Percentiles rank a stretch among this genome's conserved stretches.
Conservation (phyloP, 495 filamentous ascomycete genomes). For the Aspergillus ostianus region DNA sequence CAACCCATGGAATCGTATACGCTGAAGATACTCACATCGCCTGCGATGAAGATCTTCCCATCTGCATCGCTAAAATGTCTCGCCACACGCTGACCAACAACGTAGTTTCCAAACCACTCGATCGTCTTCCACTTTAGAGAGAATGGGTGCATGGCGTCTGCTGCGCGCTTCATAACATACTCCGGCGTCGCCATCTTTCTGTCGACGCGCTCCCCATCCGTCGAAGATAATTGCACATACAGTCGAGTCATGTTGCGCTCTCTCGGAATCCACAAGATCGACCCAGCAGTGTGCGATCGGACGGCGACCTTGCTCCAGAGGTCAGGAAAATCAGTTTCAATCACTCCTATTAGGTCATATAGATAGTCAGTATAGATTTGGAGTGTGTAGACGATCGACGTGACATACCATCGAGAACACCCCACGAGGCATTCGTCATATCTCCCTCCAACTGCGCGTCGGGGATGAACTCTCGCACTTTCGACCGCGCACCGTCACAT, state of each 20-base stretch:
- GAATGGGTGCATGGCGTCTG: slow-evolving; percentile 66
- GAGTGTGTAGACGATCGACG: no score
- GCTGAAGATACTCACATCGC: slow-evolving; percentile 62
- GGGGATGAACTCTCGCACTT: slow-evolving; percentile 31
- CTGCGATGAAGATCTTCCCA: slow-evolving; percentile 69
- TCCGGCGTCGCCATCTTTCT: slow-evolving; percentile 63
- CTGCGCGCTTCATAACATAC: slow-evolving; percentile 64
- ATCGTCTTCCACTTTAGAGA: slow-evolving; percentile 62
- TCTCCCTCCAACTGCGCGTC: slow-evolving; percentile 62
- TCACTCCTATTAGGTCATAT: slow-evolving; percentile 40
- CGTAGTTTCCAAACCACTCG: slow-evolving; percentile 59
- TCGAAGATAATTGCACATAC: slow-evolving; percentile 73
- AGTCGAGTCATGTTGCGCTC: slow-evolving; percentile 72
- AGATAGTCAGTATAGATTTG: neutral
- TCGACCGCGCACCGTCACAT: slow-evolving; percentile 34
- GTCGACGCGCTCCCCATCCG: slow-evolving; percentile 58
- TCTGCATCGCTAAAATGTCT: slow-evolving; percentile 65
- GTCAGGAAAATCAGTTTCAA: slow-evolving; percentile 75
- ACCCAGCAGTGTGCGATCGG: slow-evolving; percentile 64
- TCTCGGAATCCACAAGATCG: slow-evolving; percentile 74
- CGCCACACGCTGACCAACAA: slow-evolving; percentile 74
- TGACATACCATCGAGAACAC: slow-evolving; percentile 67
- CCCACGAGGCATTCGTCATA: slow-evolving; percentile 68
- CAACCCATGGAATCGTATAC: neutral
- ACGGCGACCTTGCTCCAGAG: slow-evolving; percentile 70